These are phyloP conservation scores for Gastrodia elata DNA, from an alignment of 106 monocot species.

Conservation along the genomic window DNA sequence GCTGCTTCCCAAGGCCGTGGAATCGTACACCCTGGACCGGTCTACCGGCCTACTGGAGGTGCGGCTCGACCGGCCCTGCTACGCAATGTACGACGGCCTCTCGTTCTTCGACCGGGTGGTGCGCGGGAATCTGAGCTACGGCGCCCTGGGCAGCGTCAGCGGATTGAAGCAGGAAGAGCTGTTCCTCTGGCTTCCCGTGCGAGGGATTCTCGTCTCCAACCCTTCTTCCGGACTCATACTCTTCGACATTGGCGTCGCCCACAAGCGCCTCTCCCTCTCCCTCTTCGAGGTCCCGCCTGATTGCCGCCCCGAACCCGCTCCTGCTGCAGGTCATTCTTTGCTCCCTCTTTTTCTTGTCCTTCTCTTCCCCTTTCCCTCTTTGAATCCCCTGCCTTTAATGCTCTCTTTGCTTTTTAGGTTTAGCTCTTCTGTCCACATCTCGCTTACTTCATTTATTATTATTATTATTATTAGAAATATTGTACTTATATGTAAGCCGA, in stretches of 20 bases:
- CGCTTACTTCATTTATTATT: too few species aligned
- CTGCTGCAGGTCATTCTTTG: too few species aligned
- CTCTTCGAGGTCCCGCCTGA: constrained; percentile 46
- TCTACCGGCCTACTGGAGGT: constrained; percentile 17
- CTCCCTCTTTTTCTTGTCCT: too few species aligned
- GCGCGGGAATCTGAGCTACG: constrained; percentile 51
- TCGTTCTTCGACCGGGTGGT: constrained; percentile 34
- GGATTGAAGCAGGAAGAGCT: constrained; percentile 61
- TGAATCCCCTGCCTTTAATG: too few species aligned
- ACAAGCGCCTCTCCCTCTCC: constrained; percentile 45
- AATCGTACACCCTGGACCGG: constrained; percentile 19
- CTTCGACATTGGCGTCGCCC: constrained; percentile 47
- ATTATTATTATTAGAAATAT: too few species aligned
- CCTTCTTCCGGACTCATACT: constrained; percentile 38
- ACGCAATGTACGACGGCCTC: constrained; percentile 23
- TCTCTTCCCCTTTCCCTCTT: too few species aligned
- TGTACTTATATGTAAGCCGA: too few species aligned
- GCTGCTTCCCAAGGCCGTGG: constrained; percentile 20
- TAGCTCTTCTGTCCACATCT: too few species aligned
- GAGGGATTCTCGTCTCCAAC: constrained; percentile 31
- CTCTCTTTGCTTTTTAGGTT: too few species aligned
- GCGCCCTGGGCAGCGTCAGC: constrained; percentile 32
- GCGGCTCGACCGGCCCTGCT: constrained; percentile 18
- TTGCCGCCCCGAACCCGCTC: constrained; percentile 14
- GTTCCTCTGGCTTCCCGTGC: constrained; percentile 58